Base-by-base conservation (phyloP, 805 yeast genomes). In the Saturnispora hagleri region DNA sequence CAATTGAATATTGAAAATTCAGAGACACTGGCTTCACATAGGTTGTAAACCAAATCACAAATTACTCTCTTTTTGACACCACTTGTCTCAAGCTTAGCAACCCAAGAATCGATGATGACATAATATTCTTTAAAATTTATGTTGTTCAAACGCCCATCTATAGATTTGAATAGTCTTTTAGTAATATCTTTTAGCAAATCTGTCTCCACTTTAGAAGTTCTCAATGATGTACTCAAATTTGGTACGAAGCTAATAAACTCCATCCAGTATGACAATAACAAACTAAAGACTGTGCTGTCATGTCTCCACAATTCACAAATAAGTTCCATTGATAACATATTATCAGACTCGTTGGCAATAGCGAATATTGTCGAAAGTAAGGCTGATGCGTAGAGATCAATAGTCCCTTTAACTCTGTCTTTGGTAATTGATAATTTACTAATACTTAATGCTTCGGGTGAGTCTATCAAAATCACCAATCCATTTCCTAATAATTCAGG, bases 401-500 rank as follows among this genome's bases (percentile, higher is more conserved):
- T 46, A 6, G 33, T 12, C 4, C 5, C 4, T 17, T 33, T 48
- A 3, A 55, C 18, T 13, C 12, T 27, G 17, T 15, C 26, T 42
- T 45, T 44, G 1, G 42, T 20, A 4, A 53, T 31, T 7, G 18
- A 26, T 12, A 53, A 41, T 6, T 24, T 18, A 12, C 51, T 24
- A 1, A 36, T 8, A 3, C 36, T 33, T n/a, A 41, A 35, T 7
- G 17, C 3, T 20, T 48, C 20, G 6, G 55, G 51, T 22, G 51
- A 35, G 27, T 53, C 54, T 9, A 48, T 22, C 5, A 48, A 15
- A 46, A 49, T 43, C 12, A 55, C 41, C 1, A 43, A 27, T 2
- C 46, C 54, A 1, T 18, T 8, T 6, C 58, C 58, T 9, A 55
- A 33, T 18, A 36, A 45, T 8, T 55, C 60, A 5, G 51, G 33